phyloP scores from a whole-genome alignment of 2,329 filamentous ascomycete genomes.

The Paracamarosporium sp. region DNA sequence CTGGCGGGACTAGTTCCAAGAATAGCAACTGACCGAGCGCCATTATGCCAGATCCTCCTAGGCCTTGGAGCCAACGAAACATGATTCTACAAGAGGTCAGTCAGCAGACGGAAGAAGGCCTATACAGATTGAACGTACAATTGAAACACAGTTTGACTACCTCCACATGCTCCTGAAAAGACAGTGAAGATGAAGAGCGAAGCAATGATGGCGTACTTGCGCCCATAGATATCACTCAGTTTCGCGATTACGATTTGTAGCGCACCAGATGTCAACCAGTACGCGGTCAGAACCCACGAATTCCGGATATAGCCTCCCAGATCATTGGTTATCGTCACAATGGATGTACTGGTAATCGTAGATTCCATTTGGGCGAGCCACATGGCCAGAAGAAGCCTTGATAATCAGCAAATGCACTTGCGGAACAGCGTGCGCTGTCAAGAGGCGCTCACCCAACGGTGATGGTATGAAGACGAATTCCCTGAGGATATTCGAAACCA shows the following conservation, averaged over 20 bases:
- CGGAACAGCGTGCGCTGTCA: no score
- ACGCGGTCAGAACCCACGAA: constrained; percentile 47
- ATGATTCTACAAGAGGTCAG: constrained; percentile 24
- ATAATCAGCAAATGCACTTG: no score
- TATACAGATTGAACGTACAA: constrained; percentile 15
- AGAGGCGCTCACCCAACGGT: no score
- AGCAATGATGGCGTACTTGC: constrained; percentile 32
- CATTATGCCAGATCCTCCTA: constrained; percentile 36
- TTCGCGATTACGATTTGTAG: constrained; percentile 39
- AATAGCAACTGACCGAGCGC: constrained; percentile 31
- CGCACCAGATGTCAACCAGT: constrained; percentile 41
- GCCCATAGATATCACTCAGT: constrained; percentile 40
- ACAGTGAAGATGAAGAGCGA: constrained; percentile 37
- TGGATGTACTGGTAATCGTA: constrained; percentile 44
- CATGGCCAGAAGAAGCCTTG: no score
- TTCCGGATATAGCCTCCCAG: constrained; percentile 40
- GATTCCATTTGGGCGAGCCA: constrained; percentile 38
- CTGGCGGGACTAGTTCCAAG: constrained; percentile 31
- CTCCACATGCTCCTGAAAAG: constrained; percentile 42
- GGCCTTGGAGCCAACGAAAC: constrained; percentile 36
- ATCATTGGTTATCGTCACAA: constrained; percentile 43
- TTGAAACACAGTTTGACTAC: constrained; percentile 35
- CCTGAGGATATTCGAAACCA: no score
- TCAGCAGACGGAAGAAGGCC: no score
- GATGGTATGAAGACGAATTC: no score